Percentiles rank a stretch among this genome's conserved stretches.
Conservation (phyloP, 768 basidiomycete genomes). For the Leccinum subtestaceum region DNA sequence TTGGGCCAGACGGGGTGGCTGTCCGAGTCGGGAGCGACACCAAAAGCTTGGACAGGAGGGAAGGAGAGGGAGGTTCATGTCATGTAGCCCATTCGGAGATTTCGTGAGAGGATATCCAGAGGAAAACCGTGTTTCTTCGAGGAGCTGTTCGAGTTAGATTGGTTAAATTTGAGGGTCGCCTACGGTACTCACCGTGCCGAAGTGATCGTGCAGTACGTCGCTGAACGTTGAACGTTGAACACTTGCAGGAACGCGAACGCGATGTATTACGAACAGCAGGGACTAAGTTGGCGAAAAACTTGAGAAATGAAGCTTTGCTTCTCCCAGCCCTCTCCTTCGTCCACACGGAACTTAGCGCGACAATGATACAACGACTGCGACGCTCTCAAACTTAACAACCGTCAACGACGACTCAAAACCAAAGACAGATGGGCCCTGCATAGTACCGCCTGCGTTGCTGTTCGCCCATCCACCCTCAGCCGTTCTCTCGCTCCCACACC, state of each 20-base stretch:
- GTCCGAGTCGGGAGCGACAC: slow-evolving; percentile 30
- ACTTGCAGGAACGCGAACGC: slow-evolving; percentile 84
- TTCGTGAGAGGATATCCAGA: slow-evolving; percentile 92
- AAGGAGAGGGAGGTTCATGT: slow-evolving; percentile 87
- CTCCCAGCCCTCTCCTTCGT: no score
- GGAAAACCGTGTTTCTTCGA: slow-evolving; percentile 93
- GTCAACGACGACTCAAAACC: no score
- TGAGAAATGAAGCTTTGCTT: neutral
- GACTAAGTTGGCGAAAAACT: neutral
- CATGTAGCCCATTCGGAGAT: slow-evolving; percentile 82
- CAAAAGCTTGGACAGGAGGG: slow-evolving; percentile 72
- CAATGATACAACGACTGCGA: no score
- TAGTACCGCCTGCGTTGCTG: no score
- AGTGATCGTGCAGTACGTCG: slow-evolving; percentile 81
- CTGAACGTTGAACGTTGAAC: slow-evolving; percentile 47
- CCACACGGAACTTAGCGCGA: no score
- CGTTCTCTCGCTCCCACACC: no score
- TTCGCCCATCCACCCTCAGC: no score
- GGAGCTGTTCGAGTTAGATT: slow-evolving; percentile 48
- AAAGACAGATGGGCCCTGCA: no score
- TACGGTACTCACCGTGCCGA: slow-evolving; percentile 73
- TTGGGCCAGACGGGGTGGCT: slow-evolving; percentile 23
- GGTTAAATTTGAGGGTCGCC: slow-evolving; percentile 75
- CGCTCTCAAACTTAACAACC: no score
- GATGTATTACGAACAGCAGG: slow-evolving; percentile 60